A percentile compares a stretch with the other conserved stretches of the same genome.
phyloP scores from a whole-genome alignment of 441 rosid genomes.

The Viola pubescens region DNA sequence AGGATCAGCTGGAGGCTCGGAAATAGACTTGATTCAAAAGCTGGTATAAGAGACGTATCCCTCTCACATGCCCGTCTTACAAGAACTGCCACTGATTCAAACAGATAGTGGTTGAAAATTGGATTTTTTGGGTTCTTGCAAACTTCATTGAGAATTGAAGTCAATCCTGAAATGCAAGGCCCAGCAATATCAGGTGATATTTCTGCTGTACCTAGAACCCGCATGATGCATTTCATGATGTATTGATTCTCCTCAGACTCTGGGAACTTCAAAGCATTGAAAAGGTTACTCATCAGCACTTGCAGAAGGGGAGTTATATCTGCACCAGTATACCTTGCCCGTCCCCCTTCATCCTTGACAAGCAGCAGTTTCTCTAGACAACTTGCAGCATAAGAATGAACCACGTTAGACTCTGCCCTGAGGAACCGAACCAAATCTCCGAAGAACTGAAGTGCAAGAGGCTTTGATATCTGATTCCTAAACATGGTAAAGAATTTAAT shows the following conservation, averaged over 20 bases:
- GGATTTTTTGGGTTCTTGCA: conserved; percentile 91
- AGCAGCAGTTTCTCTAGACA: conserved; percentile 87
- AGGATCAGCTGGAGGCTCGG: conserved; percentile 74
- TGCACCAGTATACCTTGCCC: conserved; percentile 44
- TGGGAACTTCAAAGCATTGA: conserved; percentile 59
- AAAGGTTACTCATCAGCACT: conserved; percentile 59
- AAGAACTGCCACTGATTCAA: conserved; percentile 92
- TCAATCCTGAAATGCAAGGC: conserved; percentile 73
- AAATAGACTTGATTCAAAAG: conserved; percentile 67
- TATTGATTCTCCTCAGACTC: conserved; percentile 96
- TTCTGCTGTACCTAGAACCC: conserved; percentile 79
- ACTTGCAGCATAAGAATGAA: conserved; percentile 93
- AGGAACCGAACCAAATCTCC: conserved; percentile 69
- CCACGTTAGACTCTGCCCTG: conserved; percentile 73
- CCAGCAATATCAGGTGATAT: conserved; percentile 62
- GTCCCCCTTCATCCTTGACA: conserved; percentile 79
- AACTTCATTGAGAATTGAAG: conserved; percentile 61
- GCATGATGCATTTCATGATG: conserved; percentile 92
- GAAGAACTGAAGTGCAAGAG: conserved; percentile 53
- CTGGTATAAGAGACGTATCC: conserved; percentile 55
- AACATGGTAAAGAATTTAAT: conserved; percentile 80
- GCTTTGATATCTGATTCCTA: conserved; percentile 61
- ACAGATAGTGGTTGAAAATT: conserved; percentile 81
- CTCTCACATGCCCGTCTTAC: conserved; percentile 80
- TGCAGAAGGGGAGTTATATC: conserved; percentile 58